Evolutionary conservation across 208 protist genomes (phyloP).

Genomic region (Lotmaria passim): DNA sequence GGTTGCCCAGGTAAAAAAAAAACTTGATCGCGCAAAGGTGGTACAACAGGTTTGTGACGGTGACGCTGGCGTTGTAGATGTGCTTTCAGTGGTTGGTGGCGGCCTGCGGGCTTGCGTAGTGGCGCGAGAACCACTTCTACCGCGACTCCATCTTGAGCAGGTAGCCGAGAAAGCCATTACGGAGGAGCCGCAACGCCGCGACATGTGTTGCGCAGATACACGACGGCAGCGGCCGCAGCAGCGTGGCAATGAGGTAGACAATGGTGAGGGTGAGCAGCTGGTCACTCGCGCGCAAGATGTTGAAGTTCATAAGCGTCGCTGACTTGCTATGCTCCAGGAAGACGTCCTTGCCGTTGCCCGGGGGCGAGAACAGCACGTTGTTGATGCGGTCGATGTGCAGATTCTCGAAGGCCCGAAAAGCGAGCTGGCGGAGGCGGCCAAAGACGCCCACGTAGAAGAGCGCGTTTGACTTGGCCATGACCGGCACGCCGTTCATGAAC

Average conservation of each 20-base stretch:
- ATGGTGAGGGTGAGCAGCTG: slow-evolving; percentile 76
- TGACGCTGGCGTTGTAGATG: slow-evolving; percentile 83
- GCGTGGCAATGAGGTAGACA: slow-evolving; percentile 54
- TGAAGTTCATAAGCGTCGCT: slow-evolving; percentile 82
- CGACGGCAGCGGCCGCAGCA: slow-evolving; percentile 57
- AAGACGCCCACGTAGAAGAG: slow-evolving; percentile 93
- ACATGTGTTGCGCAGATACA: slow-evolving; percentile 65
- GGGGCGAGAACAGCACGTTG: slow-evolving; percentile 28
- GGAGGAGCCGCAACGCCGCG: slow-evolving; percentile 83
- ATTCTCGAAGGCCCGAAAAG: slow-evolving; percentile 94
- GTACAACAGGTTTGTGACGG: slow-evolving; percentile 64
- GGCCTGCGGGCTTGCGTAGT: slow-evolving; percentile 63
- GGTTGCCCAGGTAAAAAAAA: slow-evolving; percentile 49
- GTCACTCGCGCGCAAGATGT: slow-evolving; percentile 79
- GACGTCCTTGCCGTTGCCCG: slow-evolving; percentile 38
- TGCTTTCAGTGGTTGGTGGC: slow-evolving; percentile 94
- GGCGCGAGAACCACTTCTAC: slow-evolving; percentile 76
- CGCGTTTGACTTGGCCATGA: slow-evolving; percentile 92
- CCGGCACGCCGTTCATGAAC: slow-evolving; percentile 93
- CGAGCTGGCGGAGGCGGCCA: slow-evolving; percentile 92
- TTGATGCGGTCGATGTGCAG: slow-evolving; percentile 92
- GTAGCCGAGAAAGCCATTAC: slow-evolving; percentile 79
- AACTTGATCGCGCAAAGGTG: slow-evolving; percentile 53
- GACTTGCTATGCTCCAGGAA: slow-evolving; percentile 68
- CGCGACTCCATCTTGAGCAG: slow-evolving; percentile 73